Conservation (phyloP, 768 basidiomycete species). For the Termitomyces sp. region DNA sequence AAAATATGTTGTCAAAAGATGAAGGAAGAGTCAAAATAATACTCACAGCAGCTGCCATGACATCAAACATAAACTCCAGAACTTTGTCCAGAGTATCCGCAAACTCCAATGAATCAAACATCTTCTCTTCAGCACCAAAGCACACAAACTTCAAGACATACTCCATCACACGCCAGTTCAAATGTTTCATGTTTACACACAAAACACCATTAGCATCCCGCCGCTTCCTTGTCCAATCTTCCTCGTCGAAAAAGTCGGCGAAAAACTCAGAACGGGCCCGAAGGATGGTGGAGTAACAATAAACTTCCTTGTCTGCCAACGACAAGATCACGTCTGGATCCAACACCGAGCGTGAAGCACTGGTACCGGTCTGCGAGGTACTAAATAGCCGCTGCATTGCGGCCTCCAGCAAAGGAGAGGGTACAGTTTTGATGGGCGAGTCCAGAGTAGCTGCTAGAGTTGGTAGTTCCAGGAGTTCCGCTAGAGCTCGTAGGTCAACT, state of each 20-base stretch:
- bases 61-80: conserved; percentile 82
- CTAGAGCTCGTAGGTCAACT: conserved; percentile 57
- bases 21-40: not conserved
- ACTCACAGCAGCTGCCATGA: conserved; percentile 81
- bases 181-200: conserved; percentile 66
- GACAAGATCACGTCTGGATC: conserved; percentile 69
- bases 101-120: conserved; percentile 74
- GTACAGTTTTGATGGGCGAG: conserved; percentile 54
- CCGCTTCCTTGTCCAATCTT: conserved; percentile 73
- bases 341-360: conserved; percentile 22
- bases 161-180: conserved; percentile 70
- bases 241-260: conserved; percentile 74
- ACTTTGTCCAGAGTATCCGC: conserved; percentile 65
- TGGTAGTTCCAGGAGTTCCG: conserved; percentile 56
- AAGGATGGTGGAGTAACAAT: conserved; percentile 71
- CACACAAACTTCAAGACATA: conserved; percentile 77
- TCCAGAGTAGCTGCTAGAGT: conserved; percentile 53
- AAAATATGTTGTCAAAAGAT: conserved; percentile 2
- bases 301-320: conserved; percentile 63
- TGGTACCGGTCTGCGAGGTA: conserved; percentile 21
- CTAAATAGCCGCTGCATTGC: conserved; percentile 54
- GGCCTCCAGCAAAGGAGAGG: conserved; percentile 40
- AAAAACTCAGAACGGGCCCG: conserved; percentile 84
- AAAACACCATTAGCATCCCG: conserved; percentile 52
- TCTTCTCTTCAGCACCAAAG: conserved; percentile 59